These are phyloP conservation scores for Tirmania nivea DNA, from an alignment of 495 filamentous ascomycete genomes.

Conservation along the genomic window DNA sequence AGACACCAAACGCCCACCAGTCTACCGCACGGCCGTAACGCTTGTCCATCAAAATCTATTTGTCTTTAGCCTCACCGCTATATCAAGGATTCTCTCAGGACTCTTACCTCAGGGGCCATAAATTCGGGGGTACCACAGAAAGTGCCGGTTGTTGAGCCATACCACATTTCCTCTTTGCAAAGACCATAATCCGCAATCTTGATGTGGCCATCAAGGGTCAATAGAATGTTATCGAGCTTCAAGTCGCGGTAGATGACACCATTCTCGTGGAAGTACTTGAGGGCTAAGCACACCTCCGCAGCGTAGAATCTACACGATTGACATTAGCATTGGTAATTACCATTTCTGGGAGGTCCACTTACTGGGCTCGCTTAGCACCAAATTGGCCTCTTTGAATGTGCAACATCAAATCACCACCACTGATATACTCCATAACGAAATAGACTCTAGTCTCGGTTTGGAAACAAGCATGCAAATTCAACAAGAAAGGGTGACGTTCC, in stretches of 20 bases:
- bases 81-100: neutral
- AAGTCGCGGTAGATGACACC: constrained; percentile 98
- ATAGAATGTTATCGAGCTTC: constrained; percentile 95
- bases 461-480: constrained; percentile 94
- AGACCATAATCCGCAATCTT: constrained; percentile 98
- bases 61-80: neutral
- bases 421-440: constrained; percentile 99
- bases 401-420: constrained; percentile 95
- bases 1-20: constrained; percentile 99
- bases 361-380: constrained; percentile 87
- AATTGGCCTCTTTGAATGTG: constrained; percentile 97
- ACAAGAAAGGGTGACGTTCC: constrained; percentile 88
- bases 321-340: constrained; percentile 1
- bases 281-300: constrained; percentile 83
- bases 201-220: constrained; percentile 92
- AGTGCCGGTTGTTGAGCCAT: constrained; percentile 85
- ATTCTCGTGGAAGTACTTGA: constrained; percentile 99
- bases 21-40: constrained; percentile 97
- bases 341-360: constrained; percentile 22
- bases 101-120: constrained; percentile 86
- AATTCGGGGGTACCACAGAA: constrained; percentile 99
- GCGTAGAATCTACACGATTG: constrained; percentile 63
- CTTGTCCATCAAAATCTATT: constrained; percentile 90
- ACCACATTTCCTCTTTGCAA: constrained; percentile 99
- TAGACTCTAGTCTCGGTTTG: constrained; percentile 97